Conservation (phyloP, 495 filamentous ascomycete species). For the Annulohypoxylon nitens region DNA sequence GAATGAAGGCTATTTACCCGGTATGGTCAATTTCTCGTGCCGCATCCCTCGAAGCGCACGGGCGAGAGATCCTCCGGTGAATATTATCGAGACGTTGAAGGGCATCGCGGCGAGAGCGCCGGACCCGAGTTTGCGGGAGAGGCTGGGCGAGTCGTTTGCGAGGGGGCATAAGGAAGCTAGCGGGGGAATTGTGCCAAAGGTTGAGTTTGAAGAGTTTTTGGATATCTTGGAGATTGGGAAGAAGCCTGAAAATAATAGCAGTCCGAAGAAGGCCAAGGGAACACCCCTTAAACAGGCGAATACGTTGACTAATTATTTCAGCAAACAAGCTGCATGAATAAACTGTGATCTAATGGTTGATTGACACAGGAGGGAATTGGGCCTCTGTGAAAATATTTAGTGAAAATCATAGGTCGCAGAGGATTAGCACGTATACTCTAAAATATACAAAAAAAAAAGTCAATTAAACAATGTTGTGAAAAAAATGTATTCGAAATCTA, state of each 20-base stretch:
- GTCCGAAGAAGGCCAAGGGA: conserved; percentile 48
- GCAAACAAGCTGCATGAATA: conserved; percentile 35
- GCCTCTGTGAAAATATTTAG: too few relatives aligned
- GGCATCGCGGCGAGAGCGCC: conserved; percentile 57
- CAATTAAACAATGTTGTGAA: background rate
- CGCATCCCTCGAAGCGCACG: conserved; percentile 63
- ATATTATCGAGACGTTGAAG: conserved; percentile 67
- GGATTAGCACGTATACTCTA: too few relatives aligned
- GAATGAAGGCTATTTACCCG: conserved; percentile 69
- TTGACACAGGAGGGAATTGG: too few relatives aligned
- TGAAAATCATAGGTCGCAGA: background rate
- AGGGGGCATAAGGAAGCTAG: conserved; percentile 70
- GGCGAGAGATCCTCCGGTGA: conserved; percentile 60
- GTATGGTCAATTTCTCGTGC: conserved; percentile 71
- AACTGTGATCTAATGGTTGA: background rate
- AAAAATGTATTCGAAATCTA: conserved; percentile 26
- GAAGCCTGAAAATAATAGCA: conserved; percentile 54
- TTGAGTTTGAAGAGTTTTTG: conserved; percentile 70
- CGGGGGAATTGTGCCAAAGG: conserved; percentile 66
- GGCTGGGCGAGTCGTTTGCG: conserved; percentile 68
- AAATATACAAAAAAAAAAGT: background rate
- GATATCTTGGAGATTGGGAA: conserved; percentile 65
- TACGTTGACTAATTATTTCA: conserved; percentile 63
- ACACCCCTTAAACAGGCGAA: conserved; percentile 57
- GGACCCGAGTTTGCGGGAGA: conserved; percentile 57